Base-by-base conservation (phyloP, 306 rosid genomes). In the Cicer judaicum region DNA sequence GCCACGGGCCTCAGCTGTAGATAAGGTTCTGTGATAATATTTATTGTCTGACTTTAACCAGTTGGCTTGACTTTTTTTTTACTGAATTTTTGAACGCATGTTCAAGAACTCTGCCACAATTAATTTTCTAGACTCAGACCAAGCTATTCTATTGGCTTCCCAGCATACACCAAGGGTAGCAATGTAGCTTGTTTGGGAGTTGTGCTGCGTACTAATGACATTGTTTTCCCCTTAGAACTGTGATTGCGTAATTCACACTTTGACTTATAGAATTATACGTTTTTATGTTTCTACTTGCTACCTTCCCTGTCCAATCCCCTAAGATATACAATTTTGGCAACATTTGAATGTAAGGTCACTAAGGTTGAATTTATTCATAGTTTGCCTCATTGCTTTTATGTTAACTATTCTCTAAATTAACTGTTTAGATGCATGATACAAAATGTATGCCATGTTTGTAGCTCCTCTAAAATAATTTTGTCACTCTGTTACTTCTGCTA, bases 21-120 rank as follows among this genome's bases (percentile, higher is more conserved):
- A 93, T 85, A 93, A 86, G 97, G 98, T 93, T 65, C 67, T 69
- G 41, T 72, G 48, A 74, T 65, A 73, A 18, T 42, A 62, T 71
- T 72, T 73, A 12, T 67, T 36, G 19, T 16, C 50, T 4, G 40
- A 65, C 19, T 71, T 74, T 18, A 10, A 11, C 63, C 29, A 49
- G 44, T 49, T 75, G 54, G 39, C 70, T 57, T 55, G 63, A 62
- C 11, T 48, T 15, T 43, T 36, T 76, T 79, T 48, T 65, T 70
- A 8, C 7, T 16, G 43, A 64, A 2, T 24, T 69, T 46, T n/a
- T 70, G 46, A 71, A 4, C 24, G 6, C 7, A 6, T 72, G 53
- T 54, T 65, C 72, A 63, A 52, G 55, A 65, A 65, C 47, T 10
- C 68, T n/a, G 64, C 47, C 56, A 18, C 11, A 15, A 16, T 16